Percentiles rank a stretch among this genome's conserved stretches.
Conservation (phyloP, 495 filamentous ascomycete species). For the Geopyxis carbonaria region DNA sequence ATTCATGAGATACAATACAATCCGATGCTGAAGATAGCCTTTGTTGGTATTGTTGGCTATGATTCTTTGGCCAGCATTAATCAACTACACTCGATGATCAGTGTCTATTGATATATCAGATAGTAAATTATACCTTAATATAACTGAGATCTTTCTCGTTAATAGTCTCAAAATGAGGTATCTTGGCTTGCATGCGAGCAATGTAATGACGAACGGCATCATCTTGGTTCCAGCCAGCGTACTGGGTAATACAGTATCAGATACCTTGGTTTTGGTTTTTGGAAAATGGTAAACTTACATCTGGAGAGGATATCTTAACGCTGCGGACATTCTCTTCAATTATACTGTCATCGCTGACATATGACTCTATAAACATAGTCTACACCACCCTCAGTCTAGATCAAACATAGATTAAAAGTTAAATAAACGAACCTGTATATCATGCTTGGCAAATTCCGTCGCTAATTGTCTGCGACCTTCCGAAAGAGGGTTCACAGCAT, state of each 20-base stretch:
- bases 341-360: constrained; percentile 78
- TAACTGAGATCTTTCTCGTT: constrained; percentile 66
- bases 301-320: constrained; percentile 97
- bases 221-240: constrained; percentile 73
- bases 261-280: neutral
- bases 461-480: constrained; percentile 71
- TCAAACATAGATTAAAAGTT: constrained; percentile 3
- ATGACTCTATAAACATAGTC: constrained; percentile 93
- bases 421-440: constrained; percentile 52
- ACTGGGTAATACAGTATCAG: constrained; percentile 34
- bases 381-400: too few relatives aligned
- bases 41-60: constrained; percentile 91
- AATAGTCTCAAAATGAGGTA: constrained; percentile 95
- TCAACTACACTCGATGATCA: constrained; percentile 44
- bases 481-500: constrained; percentile 88
- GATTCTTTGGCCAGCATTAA: constrained; percentile 85
- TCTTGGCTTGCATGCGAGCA: constrained; percentile 70
- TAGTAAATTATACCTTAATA: constrained; percentile 46
- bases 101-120: neutral
- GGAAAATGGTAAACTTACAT: constrained; percentile 37
- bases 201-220: constrained; percentile 87
- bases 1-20: constrained; percentile 96
- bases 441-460: constrained; percentile 90
- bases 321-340: constrained; percentile 93
- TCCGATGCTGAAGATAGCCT: constrained; percentile 84